Percentiles rank a stretch among this genome's conserved stretches.
phyloP scores from a whole-genome alignment of 164 flowering plant species.

The Chimonanthus salicifolius region DNA sequence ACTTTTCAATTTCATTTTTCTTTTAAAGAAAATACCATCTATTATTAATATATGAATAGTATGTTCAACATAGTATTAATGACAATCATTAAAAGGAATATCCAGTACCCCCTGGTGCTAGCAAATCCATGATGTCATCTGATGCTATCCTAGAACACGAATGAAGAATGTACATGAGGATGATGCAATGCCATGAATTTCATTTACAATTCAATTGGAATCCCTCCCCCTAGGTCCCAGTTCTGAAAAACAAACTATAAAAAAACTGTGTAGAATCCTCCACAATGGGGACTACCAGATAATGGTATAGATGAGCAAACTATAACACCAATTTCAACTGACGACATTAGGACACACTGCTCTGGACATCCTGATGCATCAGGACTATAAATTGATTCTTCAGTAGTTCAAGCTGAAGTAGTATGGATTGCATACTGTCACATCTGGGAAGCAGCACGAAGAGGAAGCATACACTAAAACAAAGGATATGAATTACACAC shows the following conservation, averaged over 20 bases:
- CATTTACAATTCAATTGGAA: neutral
- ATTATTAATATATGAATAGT: neutral
- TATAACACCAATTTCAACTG: neutral
- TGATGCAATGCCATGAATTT: neutral
- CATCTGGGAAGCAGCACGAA: neutral
- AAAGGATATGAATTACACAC: constrained; percentile 21
- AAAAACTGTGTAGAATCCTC: neutral
- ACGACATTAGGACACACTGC: neutral
- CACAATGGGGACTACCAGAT: neutral
- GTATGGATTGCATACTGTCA: neutral
- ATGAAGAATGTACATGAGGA: neutral
- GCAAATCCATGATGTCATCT: neutral
- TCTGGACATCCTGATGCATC: neutral
- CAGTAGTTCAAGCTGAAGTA: neutral
- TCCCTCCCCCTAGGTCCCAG: neutral
- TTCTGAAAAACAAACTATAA: neutral
- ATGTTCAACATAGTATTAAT: neutral
- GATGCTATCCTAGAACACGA: neutral
- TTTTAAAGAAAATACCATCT: no score
- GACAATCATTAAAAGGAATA: neutral
- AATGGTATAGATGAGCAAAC: neutral
- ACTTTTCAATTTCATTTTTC: neutral
- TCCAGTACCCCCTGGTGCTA: neutral
- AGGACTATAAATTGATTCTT: neutral
- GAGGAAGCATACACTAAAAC: neutral